Evolutionary conservation across 2,329 filamentous ascomycete species (phyloP).

Genomic region (Botryotinia calthae): DNA sequence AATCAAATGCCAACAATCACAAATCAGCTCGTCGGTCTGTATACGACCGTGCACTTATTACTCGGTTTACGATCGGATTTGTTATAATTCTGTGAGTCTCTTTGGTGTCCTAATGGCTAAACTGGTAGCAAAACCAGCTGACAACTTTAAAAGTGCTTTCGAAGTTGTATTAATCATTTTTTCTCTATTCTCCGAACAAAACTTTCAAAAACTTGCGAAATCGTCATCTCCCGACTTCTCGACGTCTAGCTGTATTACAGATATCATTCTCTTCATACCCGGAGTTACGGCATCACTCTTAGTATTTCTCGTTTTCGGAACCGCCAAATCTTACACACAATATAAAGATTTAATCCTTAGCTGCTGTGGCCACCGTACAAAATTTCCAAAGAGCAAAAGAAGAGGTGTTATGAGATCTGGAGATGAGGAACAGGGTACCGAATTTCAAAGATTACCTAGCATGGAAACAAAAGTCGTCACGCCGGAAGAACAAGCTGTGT

Average conservation of each 20-base stretch:
- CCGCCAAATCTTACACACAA: conserved; percentile 40
- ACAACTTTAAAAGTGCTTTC: conserved; percentile 36
- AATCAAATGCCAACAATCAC: conserved; percentile 10
- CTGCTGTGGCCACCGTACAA: conserved; percentile 23
- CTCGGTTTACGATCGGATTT: conserved; percentile 47
- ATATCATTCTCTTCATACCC: conserved; percentile 42
- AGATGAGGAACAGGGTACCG: conserved; percentile 15
- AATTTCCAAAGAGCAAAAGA: conserved; percentile 12
- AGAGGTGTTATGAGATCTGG: conserved; percentile 1
- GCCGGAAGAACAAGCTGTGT: conserved; percentile 3
- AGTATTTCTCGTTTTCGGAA: conserved; percentile 44
- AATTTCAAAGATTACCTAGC: conserved; percentile 18
- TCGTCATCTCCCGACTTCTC: conserved; percentile 41
- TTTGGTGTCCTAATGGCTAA: not conserved
- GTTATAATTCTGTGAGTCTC: conserved; percentile 39
- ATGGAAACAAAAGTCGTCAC: not conserved
- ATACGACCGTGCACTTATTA: conserved; percentile 47
- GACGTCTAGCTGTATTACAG: conserved; percentile 34
- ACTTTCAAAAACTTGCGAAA: conserved; percentile 28
- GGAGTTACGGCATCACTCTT: conserved; percentile 42
- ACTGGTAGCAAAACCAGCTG: conserved; percentile 17
- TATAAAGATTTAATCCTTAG: conserved; percentile 33
- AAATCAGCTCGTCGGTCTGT: conserved; percentile 37
- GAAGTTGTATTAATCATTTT: conserved; percentile 43
- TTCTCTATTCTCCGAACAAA: conserved; percentile 39